Percentiles rank a stretch among this genome's conserved stretches.
Conservation (phyloP, 257 asterid species). For the Cordia subcordata region DNA sequence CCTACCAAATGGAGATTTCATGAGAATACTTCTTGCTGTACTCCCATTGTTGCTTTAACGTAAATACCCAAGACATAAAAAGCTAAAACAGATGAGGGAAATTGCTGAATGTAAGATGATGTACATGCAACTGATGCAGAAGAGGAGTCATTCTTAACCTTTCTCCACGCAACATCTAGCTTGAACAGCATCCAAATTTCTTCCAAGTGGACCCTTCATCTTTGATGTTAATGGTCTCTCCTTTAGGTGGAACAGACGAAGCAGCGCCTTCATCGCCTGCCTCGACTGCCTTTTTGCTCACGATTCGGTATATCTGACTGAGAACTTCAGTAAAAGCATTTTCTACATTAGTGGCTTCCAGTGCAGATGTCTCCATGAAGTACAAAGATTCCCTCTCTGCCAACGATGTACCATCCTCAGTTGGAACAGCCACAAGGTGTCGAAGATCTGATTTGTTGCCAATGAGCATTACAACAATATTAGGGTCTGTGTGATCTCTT, state of each 20-base stretch:
- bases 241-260: conserved; percentile 25
- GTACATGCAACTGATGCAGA: conserved; percentile 11
- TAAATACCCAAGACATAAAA: neutral
- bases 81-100: neutral
- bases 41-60: conserved; percentile 6
- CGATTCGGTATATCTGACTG: conserved; percentile 20
- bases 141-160: neutral
- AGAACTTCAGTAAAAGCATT: conserved; percentile 35
- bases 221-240: conserved; percentile 28
- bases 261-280: conserved; percentile 29
- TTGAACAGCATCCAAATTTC: conserved; percentile 30
- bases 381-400: conserved; percentile 32
- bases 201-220: conserved; percentile 32
- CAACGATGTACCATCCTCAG: conserved; percentile 26
- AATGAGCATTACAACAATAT: conserved; percentile 32
- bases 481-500: conserved; percentile 37
- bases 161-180: conserved; percentile 14
- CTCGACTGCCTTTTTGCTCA: conserved; percentile 30
- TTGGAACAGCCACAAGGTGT: conserved; percentile 33
- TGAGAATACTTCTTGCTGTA: conserved; percentile 8
- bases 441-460: conserved; percentile 42
- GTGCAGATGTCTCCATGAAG: conserved; percentile 39
- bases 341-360: conserved; percentile 34
- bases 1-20: conserved; percentile 2
- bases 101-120: conserved; percentile 6